phyloP scores from a whole-genome alignment of 2,329 filamentous ascomycete genomes.

The Aureobasidium sp. region DNA sequence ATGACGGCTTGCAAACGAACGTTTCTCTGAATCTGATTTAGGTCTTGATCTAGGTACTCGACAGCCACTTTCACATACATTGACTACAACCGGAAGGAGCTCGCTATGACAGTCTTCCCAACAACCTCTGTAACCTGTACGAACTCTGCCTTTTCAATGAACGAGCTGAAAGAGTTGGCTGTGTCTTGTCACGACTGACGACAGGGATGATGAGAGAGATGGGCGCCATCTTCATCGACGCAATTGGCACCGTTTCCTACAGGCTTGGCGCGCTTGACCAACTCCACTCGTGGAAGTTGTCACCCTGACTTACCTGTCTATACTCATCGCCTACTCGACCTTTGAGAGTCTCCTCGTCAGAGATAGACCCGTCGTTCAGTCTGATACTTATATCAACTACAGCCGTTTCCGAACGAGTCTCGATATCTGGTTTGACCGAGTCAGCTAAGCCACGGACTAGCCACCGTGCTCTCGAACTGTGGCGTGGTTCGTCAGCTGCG shows the following conservation, averaged over 20 bases:
- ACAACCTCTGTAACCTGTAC: background rate
- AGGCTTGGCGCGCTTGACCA: background rate
- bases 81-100: background rate
- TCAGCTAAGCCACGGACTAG: background rate
- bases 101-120: background rate
- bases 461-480: background rate
- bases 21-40: conserved; percentile 8
- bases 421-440: background rate
- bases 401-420: background rate
- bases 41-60: background rate
- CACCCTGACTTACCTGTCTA: background rate
- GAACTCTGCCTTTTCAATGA: background rate
- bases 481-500: background rate
- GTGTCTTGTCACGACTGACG: background rate
- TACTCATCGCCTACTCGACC: background rate
- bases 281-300: background rate
- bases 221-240: background rate
- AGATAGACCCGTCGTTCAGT: background rate
- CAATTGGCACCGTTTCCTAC: background rate
- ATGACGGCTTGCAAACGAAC: background rate
- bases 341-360: background rate
- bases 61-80: conserved; percentile 3
- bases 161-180: background rate
- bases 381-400: background rate
- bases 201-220: conserved; percentile 1